A percentile compares a stretch with the other conserved stretches of the same genome.
Evolutionary conservation across 2,329 filamentous ascomycete species (phyloP).

Genomic region (Fusarium coicis): DNA sequence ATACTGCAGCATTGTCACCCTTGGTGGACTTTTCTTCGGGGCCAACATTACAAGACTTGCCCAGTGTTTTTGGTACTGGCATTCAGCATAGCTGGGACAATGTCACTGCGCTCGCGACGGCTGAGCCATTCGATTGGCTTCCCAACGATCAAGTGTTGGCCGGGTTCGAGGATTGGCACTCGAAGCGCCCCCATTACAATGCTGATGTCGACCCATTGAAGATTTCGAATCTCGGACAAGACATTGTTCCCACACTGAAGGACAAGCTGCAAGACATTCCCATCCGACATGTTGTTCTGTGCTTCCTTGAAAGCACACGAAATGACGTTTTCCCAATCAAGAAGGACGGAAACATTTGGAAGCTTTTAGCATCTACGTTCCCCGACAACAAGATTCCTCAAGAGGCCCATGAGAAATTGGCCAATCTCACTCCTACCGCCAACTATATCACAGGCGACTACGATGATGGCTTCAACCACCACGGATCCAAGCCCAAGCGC

Average conservation of each 20-base stretch:
- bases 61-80: constrained; percentile 33
- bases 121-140: constrained; percentile 42
- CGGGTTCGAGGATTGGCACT: constrained; percentile 47
- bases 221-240: constrained; percentile 52
- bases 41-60: constrained; percentile 40
- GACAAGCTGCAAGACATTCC: constrained; percentile 45
- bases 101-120: constrained; percentile 41
- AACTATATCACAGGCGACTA: constrained; percentile 52
- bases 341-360: constrained; percentile 51
- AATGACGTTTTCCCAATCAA: constrained; percentile 59
- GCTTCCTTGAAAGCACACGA: constrained; percentile 58
- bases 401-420: constrained; percentile 42
- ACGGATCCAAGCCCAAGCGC: constrained; percentile 28
- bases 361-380: constrained; percentile 46
- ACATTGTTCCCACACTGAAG: constrained; percentile 42
- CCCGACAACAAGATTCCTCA: constrained; percentile 48
- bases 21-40: constrained; percentile 49
- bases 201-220: constrained; percentile 53
- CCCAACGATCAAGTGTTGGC: constrained; percentile 32
- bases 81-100: constrained; percentile 46
- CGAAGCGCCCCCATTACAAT: constrained; percentile 48
- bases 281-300: constrained; percentile 55
- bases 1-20: constrained; percentile 48
- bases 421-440: constrained; percentile 47
- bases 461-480: constrained; percentile 48